Percentiles rank a stretch among this genome's conserved stretches.
These are phyloP conservation scores for Claviceps sp. DNA, from an alignment of 2,329 filamentous ascomycete genomes.

Conservation along the genomic window DNA sequence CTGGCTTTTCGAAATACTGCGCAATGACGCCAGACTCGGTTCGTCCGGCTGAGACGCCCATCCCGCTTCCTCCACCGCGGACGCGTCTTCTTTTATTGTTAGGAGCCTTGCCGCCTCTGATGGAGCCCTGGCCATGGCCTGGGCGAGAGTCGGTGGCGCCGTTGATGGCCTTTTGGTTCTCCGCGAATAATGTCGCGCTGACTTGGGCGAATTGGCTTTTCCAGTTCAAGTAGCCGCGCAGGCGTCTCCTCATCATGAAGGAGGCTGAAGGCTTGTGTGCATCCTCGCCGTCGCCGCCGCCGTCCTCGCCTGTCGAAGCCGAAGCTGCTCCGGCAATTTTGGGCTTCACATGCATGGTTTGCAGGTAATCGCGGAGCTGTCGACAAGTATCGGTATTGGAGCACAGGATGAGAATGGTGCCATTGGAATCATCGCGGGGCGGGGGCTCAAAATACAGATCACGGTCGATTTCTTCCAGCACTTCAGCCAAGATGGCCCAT, in stretches of 20 bases:
- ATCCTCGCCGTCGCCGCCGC: conserved; percentile 34
- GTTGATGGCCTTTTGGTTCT: conserved; percentile 66
- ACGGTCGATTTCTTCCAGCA: conserved; percentile 84
- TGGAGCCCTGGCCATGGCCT: conserved; percentile 27
- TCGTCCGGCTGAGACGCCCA: conserved; percentile 43
- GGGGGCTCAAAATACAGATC: conserved; percentile 75
- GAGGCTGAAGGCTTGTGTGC: conserved; percentile 56
- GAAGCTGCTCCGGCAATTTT: conserved; percentile 24
- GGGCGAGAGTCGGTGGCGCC: conserved; percentile 46
- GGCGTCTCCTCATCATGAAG: conserved; percentile 80
- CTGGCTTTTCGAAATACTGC: conserved; percentile 69
- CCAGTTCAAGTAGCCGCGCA: conserved; percentile 82
- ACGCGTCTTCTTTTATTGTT: conserved; percentile 77
- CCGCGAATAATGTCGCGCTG: conserved; percentile 62
- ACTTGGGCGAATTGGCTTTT: conserved; percentile 81
- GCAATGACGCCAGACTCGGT: conserved; percentile 61
- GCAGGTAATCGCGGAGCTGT: conserved; percentile 81
- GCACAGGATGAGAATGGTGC: conserved; percentile 93
- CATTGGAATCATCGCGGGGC: conserved; percentile 70
- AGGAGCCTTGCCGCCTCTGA: conserved; percentile 48
- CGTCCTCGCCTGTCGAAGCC: conserved; percentile 19
- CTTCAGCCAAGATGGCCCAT: conserved; percentile 78
- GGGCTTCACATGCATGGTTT: conserved; percentile 71
- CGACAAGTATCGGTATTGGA: conserved; percentile 73
- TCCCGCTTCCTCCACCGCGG: conserved; percentile 56